phyloP scores from a whole-genome alignment of 352 stramenopile species.

The Phytophthora pisi region DNA sequence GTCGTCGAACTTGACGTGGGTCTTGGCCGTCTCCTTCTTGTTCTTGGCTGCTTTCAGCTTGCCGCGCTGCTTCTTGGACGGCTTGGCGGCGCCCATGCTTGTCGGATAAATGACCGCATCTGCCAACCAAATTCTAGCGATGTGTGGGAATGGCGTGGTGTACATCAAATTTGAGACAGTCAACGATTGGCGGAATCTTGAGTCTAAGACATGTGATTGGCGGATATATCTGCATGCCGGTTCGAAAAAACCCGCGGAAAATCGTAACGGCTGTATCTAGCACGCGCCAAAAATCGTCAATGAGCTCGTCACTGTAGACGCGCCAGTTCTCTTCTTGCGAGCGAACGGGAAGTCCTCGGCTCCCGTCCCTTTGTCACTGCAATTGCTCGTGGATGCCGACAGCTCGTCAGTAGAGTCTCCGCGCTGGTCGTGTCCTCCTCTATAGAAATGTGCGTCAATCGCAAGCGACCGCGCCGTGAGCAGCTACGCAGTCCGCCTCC shows the following conservation, averaged over 20 bases:
- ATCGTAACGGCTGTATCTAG: slow-evolving; percentile 17
- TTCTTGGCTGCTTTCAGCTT: slow-evolving; percentile 55
- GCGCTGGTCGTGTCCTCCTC: neutral
- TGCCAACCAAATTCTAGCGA: slow-evolving; percentile 41
- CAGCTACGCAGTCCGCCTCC: slow-evolving; percentile 19
- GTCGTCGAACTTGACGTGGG: slow-evolving; percentile 73
- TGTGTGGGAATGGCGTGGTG: slow-evolving; percentile 16
- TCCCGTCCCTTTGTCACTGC: neutral
- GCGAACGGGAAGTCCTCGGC: slow-evolving; percentile 2
- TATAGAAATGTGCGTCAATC: slow-evolving; percentile 32
- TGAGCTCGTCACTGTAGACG: slow-evolving; percentile 17
- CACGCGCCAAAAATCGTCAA: slow-evolving; percentile 38
- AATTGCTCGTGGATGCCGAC: slow-evolving; percentile 14
- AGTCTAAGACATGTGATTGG: slow-evolving; percentile 37
- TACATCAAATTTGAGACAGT: slow-evolving; percentile 1
- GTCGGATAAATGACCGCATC: neutral
- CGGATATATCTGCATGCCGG: slow-evolving; percentile 20
- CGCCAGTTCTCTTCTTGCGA: slow-evolving; percentile 44
- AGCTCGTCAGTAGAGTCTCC: slow-evolving; percentile 2
- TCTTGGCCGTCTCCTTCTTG: slow-evolving; percentile 40
- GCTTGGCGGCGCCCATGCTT: slow-evolving; percentile 59
- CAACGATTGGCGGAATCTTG: slow-evolving; percentile 49
- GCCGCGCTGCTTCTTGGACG: slow-evolving; percentile 81
- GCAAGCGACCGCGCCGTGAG: slow-evolving; percentile 29
- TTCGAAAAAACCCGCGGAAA: slow-evolving; percentile 18